phyloP scores from a whole-genome alignment of 2,329 filamentous ascomycete genomes.

The Hymenotorrendiella dingleyae region DNA sequence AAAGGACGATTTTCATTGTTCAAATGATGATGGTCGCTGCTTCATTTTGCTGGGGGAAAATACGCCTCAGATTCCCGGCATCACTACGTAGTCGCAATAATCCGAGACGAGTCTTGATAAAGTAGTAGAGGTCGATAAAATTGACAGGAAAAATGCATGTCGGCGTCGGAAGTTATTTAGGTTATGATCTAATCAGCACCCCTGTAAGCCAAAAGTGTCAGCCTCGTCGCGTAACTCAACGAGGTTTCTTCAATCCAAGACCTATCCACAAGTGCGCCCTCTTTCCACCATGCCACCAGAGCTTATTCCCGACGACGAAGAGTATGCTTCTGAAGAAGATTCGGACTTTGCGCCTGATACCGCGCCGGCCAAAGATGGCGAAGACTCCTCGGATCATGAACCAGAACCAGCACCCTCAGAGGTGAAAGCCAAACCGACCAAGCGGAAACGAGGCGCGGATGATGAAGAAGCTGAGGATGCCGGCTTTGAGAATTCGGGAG shows the following conservation, averaged over 20 bases:
- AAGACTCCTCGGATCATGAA: constrained; percentile 30
- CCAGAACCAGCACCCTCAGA: constrained; percentile 15
- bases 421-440: constrained; percentile 22
- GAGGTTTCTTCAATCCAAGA: not conserved
- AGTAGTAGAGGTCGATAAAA: too few relatives aligned
- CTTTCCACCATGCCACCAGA: constrained; percentile 25
- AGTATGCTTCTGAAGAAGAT: constrained; percentile 66
- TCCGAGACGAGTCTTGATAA: too few relatives aligned
- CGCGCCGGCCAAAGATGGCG: constrained; percentile 33
- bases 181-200: not conserved
- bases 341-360: constrained; percentile 65
- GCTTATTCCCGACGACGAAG: constrained; percentile 33
- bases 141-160: too few relatives aligned
- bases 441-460: constrained; percentile 31
- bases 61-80: too few relatives aligned
- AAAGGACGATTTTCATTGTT: too few relatives aligned
- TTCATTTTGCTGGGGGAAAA: too few relatives aligned
- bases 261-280: not conserved
- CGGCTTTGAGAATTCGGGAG: constrained; percentile 63
- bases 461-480: constrained; percentile 37
- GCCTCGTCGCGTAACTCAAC: not conserved
- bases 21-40: too few relatives aligned
- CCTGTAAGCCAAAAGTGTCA: not conserved
- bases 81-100: too few relatives aligned
- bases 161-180: too few relatives aligned